Base-by-base conservation (phyloP, 78 protist species). In the Dictyostelium brefeldianum region DNA sequence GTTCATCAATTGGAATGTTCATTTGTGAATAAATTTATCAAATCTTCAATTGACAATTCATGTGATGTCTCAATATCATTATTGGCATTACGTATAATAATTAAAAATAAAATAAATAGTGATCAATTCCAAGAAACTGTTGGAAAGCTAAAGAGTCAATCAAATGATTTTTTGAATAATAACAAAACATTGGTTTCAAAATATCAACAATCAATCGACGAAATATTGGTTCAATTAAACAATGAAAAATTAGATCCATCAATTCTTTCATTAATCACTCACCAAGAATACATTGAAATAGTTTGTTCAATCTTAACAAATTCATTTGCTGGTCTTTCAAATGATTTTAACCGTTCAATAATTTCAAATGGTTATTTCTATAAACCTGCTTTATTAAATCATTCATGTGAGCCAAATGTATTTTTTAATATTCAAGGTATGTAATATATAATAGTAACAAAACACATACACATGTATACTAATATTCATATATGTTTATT, bases 1-100 rank as follows among this genome's bases (percentile, higher is more conserved):
- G 50, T 54, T 9, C 93, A 87, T 87, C 93, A 87, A 50, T 51
- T 87, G 31, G 93, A 87, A 50, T 87, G 93, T n/a, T 87, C 93
- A 29, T 87, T 87, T 17, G 47, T 87, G 5, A 31, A 8, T 5
- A 48, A 51, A 50, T 29, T 77, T 2, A 43, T 47, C 5, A 67
- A 77, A 31, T 46, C 57, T 20, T 50, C 93, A 10, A 2, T 59
- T 18, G 47, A 77, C 7, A 14, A 25, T 10, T 51, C 31, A 6
- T 75, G 57, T 36, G 81, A 70, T 62, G 53, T 50, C 5, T 77
- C 78, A 18, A 43, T 50, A 5, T 12, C 69, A 5, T 14, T 87
- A 7, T n/a, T 87, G 0, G 85, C 75, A 25, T 11, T 87, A 7
- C 25, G 93, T 29, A 46, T 77, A 0, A 10, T 87, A 11, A 25